These are phyloP conservation scores for Podaxis mareebaensis DNA, from an alignment of 768 basidiomycete genomes.

Conservation along the genomic window DNA sequence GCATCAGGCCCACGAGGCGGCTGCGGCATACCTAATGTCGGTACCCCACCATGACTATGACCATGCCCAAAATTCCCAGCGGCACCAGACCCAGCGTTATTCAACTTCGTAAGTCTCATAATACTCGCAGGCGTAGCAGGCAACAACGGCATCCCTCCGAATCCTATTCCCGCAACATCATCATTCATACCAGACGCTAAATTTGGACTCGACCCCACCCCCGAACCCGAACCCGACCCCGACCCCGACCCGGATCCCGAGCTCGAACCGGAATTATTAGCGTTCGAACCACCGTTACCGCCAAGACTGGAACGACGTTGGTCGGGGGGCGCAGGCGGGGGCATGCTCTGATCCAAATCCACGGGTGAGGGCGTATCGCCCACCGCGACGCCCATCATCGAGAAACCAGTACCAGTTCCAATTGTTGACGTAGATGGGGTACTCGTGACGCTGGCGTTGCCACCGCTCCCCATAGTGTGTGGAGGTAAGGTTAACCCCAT, in stretches of 20 bases:
- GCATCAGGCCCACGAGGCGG: neutral
- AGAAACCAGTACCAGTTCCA: slow-evolving; percentile 8
- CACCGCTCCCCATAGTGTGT: neutral
- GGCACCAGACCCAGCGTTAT: slow-evolving; percentile 28
- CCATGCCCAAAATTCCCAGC: neutral
- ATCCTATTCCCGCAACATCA: neutral
- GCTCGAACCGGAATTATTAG: neutral
- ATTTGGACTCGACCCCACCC: slow-evolving; percentile 1
- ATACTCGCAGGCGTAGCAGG: slow-evolving; percentile 92
- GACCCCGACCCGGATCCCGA: slow-evolving; percentile 11
- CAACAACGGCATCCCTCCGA: slow-evolving; percentile 30
- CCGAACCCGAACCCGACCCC: slow-evolving; percentile 2
- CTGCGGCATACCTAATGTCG: neutral
- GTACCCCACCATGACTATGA: neutral
- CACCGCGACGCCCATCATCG: slow-evolving; percentile 13
- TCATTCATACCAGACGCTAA: neutral
- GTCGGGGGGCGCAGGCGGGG: slow-evolving; percentile 56
- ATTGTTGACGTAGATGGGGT: neutral
- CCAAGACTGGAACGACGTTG: neutral
- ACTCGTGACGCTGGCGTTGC: slow-evolving; percentile 5
- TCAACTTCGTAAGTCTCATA: slow-evolving; percentile 80
- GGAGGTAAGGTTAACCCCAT: slow-evolving; percentile 3
- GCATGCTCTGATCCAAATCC: slow-evolving; percentile 72
- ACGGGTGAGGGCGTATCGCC: slow-evolving; percentile 83
- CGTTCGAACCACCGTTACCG: neutral